A percentile compares a stretch with the other conserved stretches of the same genome.
Evolutionary conservation across 2,329 filamentous ascomycete species (phyloP).

Genomic region (Colletotrichum tofieldiae): DNA sequence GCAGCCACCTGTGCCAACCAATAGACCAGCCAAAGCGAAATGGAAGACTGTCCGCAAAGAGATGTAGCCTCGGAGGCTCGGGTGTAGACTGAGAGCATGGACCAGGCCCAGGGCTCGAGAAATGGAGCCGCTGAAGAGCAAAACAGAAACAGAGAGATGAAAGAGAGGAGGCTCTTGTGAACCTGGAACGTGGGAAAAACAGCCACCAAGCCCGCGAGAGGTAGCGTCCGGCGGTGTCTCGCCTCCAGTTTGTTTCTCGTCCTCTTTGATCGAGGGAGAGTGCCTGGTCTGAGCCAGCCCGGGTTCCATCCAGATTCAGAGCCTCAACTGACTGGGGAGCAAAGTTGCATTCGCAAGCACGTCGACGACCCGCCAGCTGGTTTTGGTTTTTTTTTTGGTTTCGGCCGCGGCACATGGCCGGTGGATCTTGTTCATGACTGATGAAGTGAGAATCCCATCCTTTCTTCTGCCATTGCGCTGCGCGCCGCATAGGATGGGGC

Average conservation of each 20-base stretch:
- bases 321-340: constrained; percentile 10
- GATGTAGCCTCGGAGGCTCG: constrained; percentile 28
- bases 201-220: constrained; percentile 13
- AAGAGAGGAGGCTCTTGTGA: constrained; percentile 31
- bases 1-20: constrained; percentile 34
- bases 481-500: constrained; percentile 24
- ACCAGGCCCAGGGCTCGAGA: constrained; percentile 25
- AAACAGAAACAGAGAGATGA: constrained; percentile 2
- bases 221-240: constrained; percentile 31
- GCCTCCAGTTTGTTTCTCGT: constrained; percentile 39
- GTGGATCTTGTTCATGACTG: constrained; percentile 41
- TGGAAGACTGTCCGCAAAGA: constrained; percentile 18
- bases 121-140: constrained; percentile 13
- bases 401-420: constrained; percentile 40
- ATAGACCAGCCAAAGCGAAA: constrained; percentile 23
- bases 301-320: constrained; percentile 24
- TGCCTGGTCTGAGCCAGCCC: constrained; percentile 20
- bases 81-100: constrained; percentile 23
- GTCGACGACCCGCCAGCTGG: constrained; percentile 33
- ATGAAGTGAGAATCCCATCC: constrained; percentile 7
- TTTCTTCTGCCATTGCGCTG: neutral
- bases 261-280: constrained; percentile 14
- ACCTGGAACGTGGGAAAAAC: constrained; percentile 31
- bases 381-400: constrained; percentile 30
- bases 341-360: constrained; percentile 27